These are phyloP conservation scores for Zygoascus sp. DNA, from an alignment of 1,139 yeast species.

Conservation along the genomic window DNA sequence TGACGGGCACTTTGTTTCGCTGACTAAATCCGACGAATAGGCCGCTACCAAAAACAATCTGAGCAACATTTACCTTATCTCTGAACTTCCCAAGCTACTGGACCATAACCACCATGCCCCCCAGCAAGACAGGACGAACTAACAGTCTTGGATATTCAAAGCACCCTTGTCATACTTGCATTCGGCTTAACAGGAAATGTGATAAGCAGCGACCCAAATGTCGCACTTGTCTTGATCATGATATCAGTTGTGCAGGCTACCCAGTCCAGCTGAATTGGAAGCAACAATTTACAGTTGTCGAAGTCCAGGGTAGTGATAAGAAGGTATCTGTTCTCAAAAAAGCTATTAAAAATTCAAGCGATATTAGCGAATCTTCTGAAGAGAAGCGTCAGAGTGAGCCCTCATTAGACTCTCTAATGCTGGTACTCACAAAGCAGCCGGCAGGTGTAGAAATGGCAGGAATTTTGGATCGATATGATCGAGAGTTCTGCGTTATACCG, in stretches of 20 bases:
- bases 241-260: constrained; percentile 5
- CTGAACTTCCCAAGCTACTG: neutral
- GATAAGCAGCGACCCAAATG: constrained; percentile 9
- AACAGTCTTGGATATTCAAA: constrained; percentile 6
- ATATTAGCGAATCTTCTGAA: neutral
- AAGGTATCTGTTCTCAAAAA: neutral
- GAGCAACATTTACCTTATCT: too few species aligned
- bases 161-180: constrained; percentile 5
- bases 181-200: constrained; percentile 1
- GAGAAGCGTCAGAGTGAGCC: too few species aligned
- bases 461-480: constrained; percentile 3
- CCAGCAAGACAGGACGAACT: constrained; percentile 3
- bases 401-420: too few species aligned
- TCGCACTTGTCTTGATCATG: constrained; percentile 3
- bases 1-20: too few species aligned
- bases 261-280: constrained; percentile 4
- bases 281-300: constrained; percentile 1
- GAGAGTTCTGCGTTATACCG: constrained; percentile 7
- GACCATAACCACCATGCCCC: neutral
- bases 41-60: too few species aligned
- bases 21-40: too few species aligned
- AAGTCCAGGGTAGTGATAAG: neutral
- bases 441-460: neutral
- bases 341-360: neutral
- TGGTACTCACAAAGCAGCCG: neutral